Conservation (phyloP, 2,329 filamentous ascomycete genomes). For the Penicillium sp. region DNA sequence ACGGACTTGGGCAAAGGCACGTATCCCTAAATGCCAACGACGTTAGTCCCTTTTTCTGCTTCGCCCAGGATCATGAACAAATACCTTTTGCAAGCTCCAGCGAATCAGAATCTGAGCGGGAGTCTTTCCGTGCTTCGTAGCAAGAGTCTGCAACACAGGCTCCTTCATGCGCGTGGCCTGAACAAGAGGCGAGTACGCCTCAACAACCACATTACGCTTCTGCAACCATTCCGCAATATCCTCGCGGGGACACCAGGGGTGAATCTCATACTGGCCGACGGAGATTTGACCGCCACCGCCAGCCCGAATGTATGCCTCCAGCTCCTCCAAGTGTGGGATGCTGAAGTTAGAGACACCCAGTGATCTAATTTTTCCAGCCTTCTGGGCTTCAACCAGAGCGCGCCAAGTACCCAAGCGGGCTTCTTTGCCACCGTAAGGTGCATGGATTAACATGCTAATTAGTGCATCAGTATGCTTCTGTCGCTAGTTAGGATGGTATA, state of each 20-base stretch:
- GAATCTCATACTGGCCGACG: conserved; percentile 85
- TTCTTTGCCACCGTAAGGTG: conserved; percentile 40
- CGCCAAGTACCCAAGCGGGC: conserved; percentile 42
- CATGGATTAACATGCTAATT: conserved; percentile 40
- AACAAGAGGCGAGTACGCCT: conserved; percentile 55
- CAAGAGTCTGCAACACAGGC: conserved; percentile 50
- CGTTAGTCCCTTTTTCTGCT: neutral
- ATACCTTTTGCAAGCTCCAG: conserved; percentile 61
- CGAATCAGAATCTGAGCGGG: conserved; percentile 59
- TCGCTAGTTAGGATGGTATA: neutral
- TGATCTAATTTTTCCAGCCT: conserved; percentile 40
- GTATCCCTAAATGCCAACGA: conserved; percentile 48
- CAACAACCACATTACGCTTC: conserved; percentile 60
- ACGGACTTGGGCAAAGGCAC: conserved; percentile 64
- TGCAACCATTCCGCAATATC: conserved; percentile 79
- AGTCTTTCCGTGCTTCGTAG: conserved; percentile 59
- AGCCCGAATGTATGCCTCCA: conserved; percentile 41
- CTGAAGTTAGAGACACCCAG: conserved; percentile 44
- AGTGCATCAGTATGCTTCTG: conserved; percentile 2
- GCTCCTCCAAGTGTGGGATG: conserved; percentile 42
- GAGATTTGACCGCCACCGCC: conserved; percentile 65
- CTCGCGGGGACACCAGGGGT: conserved; percentile 79
- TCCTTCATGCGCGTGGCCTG: conserved; percentile 53
- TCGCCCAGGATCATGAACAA: neutral
- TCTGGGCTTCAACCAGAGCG: conserved; percentile 42